A percentile compares a stretch with the other conserved stretches of the same genome.
These are phyloP conservation scores for Entomophthora muscae DNA, from an alignment of 371 early-diverging fungal species.

Conservation along the genomic window DNA sequence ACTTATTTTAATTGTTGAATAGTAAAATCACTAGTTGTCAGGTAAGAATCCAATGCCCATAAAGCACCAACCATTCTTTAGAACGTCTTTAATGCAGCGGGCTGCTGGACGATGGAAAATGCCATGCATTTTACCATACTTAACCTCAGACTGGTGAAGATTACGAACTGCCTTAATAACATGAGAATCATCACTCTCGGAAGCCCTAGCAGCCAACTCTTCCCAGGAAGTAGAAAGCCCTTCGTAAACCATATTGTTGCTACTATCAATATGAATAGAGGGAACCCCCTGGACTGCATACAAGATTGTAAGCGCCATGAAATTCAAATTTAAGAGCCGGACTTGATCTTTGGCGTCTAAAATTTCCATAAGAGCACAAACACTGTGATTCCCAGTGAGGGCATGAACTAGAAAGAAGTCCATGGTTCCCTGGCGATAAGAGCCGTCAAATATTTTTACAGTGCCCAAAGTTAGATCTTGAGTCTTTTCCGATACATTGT, in stretches of 20 bases:
- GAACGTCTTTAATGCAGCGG: neutral
- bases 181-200: neutral
- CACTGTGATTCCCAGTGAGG: conserved; percentile 5
- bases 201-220: neutral
- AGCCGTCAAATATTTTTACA: neutral
- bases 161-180: conserved; percentile 4
- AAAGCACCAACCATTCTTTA: conserved; percentile 2
- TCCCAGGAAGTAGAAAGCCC: neutral
- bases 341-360: neutral
- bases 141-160: neutral
- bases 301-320: neutral
- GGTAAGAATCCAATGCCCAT: neutral
- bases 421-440: neutral
- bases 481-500: neutral
- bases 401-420: conserved; percentile 10
- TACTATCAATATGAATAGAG: neutral
- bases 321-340: conserved; percentile 5
- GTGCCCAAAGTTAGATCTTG: neutral
- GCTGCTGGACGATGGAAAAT: neutral
- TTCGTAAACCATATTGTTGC: neutral
- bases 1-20: no score
- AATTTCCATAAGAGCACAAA: neutral
- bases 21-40: neutral
- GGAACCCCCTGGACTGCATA: conserved; percentile 2
- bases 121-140: neutral